A percentile compares a stretch with the other conserved stretches of the same genome.
Conservation (phyloP, 2,329 filamentous ascomycete genomes). For the Penicillium sp. region DNA sequence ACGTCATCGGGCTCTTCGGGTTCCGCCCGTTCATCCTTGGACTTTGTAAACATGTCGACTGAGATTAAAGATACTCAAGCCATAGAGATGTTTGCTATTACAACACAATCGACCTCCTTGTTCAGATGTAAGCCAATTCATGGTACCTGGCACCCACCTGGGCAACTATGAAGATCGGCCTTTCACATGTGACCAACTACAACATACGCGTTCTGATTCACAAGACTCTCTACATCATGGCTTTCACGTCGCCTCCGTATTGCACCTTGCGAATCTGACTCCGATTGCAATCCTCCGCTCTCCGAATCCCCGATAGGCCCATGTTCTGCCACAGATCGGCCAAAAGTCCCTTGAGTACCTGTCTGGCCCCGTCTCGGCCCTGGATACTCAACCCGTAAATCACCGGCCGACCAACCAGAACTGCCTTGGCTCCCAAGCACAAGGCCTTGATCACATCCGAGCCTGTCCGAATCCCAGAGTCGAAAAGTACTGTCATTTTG, state of each 20-base stretch:
- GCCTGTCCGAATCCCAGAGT: conserved; percentile 52
- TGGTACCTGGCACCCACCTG: not conserved
- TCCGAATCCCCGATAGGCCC: conserved; percentile 53
- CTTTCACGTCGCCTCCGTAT: conserved; percentile 37
- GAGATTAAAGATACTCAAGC: not conserved
- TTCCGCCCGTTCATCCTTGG: not conserved
- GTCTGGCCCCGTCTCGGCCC: conserved; percentile 56
- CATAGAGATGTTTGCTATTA: not conserved
- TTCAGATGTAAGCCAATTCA: not conserved
- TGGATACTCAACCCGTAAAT: conserved; percentile 59
- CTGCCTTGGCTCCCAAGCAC: conserved; percentile 56
- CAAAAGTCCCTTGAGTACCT: conserved; percentile 52
- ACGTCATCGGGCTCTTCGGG: not conserved
- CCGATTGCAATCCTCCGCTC: conserved; percentile 36
- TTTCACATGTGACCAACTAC: conserved; percentile 9
- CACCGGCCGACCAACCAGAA: conserved; percentile 58
- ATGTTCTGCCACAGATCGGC: conserved; percentile 58
- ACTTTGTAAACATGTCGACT: not conserved
- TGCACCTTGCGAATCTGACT: conserved; percentile 36
- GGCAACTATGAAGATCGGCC: not conserved
- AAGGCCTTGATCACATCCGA: conserved; percentile 54
- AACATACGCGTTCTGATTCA: not conserved
- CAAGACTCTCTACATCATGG: conserved; percentile 29
- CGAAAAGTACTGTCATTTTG: conserved; percentile 50
- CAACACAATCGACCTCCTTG: not conserved